Evolutionary conservation across 768 basidiomycete species (phyloP).

Genomic region (Rhodotorula paludigena): DNA sequence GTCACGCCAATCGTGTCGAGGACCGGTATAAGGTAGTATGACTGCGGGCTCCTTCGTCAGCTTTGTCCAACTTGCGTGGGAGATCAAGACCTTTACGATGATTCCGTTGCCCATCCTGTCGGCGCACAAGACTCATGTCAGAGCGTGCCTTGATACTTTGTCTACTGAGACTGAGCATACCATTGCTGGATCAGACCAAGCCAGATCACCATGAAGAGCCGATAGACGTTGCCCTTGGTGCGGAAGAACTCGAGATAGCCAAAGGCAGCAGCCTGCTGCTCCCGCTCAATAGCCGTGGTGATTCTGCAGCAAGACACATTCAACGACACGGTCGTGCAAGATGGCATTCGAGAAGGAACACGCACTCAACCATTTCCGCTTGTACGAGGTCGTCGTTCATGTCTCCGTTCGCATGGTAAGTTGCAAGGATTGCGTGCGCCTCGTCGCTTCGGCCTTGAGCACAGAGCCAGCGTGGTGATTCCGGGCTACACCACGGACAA

Average conservation of each 20-base stretch:
- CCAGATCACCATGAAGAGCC: constrained; percentile 23
- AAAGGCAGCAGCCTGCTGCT: background rate
- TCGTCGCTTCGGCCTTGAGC: constrained; percentile 20
- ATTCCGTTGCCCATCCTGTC: constrained; percentile 12
- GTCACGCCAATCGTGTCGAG: constrained; percentile 34
- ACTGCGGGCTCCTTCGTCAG: no score
- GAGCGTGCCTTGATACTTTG: no score
- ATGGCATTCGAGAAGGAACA: no score
- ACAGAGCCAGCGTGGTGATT: constrained; percentile 31
- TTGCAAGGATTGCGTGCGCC: constrained; percentile 6
- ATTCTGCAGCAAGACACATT: no score
- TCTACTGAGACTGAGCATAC: no score
- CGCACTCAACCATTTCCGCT: constrained; percentile 7
- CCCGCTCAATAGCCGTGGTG: constrained; percentile 2
- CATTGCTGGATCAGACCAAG: background rate
- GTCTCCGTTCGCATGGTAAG: constrained; percentile 21
- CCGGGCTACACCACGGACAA: constrained; percentile 16
- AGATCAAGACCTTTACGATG: no score
- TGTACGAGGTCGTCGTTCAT: constrained; percentile 20
- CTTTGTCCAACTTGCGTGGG: no score
- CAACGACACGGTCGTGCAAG: no score
- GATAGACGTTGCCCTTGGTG: constrained; percentile 21
- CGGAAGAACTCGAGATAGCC: constrained; percentile 16
- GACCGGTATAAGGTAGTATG: constrained; percentile 26
- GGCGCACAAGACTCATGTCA: no score